phyloP scores from a whole-genome alignment of 306 rosid species.

The Medicago lupulina region DNA sequence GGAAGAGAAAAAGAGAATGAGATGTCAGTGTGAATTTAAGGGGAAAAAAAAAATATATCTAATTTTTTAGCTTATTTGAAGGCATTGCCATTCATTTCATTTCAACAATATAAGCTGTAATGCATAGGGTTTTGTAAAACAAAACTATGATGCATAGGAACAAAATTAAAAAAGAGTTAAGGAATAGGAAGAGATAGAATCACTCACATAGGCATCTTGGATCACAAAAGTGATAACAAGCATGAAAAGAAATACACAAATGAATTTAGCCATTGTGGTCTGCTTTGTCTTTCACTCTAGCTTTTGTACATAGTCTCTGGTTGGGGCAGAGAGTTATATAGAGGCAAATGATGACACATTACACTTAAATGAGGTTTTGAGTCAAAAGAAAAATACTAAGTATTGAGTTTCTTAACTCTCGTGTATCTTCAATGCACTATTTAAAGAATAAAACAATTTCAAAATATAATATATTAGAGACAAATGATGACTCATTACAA shows the following conservation, averaged over 20 bases:
- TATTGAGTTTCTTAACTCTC: neutral
- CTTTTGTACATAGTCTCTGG: too few relatives aligned
- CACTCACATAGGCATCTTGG: slow-evolving; percentile 32
- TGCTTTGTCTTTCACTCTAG: neutral
- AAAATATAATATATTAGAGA: too few relatives aligned
- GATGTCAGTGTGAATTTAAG: neutral
- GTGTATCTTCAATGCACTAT: neutral
- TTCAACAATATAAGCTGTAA: neutral
- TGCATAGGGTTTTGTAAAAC: too few relatives aligned
- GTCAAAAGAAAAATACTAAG: neutral
- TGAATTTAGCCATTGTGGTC: slow-evolving; percentile 21
- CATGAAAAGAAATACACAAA: slow-evolving; percentile 22
- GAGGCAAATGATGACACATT: neutral
- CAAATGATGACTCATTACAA: neutral
- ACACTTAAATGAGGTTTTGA: neutral
- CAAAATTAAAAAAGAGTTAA: neutral
- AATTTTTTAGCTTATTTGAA: neutral
- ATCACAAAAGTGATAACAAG: slow-evolving; percentile 17
- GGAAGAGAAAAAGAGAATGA: neutral
- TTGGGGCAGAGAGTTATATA: neutral
- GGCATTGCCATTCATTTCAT: neutral
- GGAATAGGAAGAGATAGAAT: neutral
- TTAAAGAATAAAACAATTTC: too few relatives aligned
- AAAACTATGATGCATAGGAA: neutral
- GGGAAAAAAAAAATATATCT: neutral